phyloP scores from a whole-genome alignment of 768 basidiomycete species.

The Lactarius sp. region DNA sequence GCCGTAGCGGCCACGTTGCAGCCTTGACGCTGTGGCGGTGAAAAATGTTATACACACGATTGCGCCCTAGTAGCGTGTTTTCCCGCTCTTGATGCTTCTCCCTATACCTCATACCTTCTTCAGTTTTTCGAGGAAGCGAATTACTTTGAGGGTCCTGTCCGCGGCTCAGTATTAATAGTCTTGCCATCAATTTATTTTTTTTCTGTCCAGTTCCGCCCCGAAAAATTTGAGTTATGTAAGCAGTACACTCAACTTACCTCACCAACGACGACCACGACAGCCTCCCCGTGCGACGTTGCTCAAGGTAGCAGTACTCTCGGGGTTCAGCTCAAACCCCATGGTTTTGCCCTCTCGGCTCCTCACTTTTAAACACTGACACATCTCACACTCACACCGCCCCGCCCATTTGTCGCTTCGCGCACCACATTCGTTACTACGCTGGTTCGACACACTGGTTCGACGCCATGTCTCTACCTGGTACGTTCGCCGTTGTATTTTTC shows the following conservation, averaged over 20 bases:
- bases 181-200: background rate
- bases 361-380: background rate
- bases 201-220: background rate
- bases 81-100: no score
- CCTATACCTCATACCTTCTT: background rate
- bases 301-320: background rate
- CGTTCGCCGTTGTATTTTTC: background rate
- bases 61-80: background rate
- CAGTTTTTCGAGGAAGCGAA: background rate
- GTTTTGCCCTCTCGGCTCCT: background rate
- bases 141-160: background rate
- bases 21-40: slow-evolving; percentile 3
- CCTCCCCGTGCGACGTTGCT: background rate
- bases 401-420: slow-evolving; percentile 4
- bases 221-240: slow-evolving; percentile 17
- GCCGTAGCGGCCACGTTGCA: background rate
- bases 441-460: background rate
- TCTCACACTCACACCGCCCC: background rate
- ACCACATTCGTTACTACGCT: slow-evolving; percentile 11
- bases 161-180: background rate
- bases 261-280: slow-evolving; percentile 13
- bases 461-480: slow-evolving; percentile 13
- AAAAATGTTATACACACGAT: background rate
- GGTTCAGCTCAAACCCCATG: slow-evolving; percentile 7
- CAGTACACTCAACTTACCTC: slow-evolving; percentile 1